These are phyloP conservation scores for Danielia reshetovae DNA, from an alignment of 805 yeast species.

Conservation along the genomic window DNA sequence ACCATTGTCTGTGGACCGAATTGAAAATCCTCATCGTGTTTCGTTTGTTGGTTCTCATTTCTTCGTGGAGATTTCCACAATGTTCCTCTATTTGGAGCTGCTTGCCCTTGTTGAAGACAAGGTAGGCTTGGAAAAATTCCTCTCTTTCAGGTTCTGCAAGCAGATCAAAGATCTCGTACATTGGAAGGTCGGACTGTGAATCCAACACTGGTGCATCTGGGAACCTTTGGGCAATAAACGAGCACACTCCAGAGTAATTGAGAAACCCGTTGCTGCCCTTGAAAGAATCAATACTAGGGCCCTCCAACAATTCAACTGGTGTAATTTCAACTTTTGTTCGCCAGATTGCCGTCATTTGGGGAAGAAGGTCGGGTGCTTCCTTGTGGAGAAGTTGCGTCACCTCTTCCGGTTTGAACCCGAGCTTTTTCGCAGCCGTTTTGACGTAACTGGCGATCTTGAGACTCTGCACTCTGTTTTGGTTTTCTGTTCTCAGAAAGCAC, in stretches of 20 bases:
- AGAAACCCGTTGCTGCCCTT: slow-evolving; percentile 16
- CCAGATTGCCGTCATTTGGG: not conserved
- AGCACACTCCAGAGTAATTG: slow-evolving; percentile 19
- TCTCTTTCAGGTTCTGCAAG: slow-evolving; percentile 9
- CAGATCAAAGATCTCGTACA: slow-evolving; percentile 21
- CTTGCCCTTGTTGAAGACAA: slow-evolving; percentile 19
- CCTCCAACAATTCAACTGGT: not conserved
- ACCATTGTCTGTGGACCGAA: slow-evolving; percentile 8
- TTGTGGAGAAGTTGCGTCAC: not conserved
- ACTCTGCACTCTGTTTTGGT: not conserved
- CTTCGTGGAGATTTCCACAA: slow-evolving; percentile 9
- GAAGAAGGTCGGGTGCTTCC: not conserved
- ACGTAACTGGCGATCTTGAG: not conserved
- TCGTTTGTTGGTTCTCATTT: not conserved
- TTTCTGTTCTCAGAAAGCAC: not conserved
- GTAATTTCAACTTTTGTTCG: not conserved
- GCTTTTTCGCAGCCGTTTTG: not conserved
- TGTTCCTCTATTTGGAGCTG: slow-evolving; percentile 28
- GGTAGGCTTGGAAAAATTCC: slow-evolving; percentile 23
- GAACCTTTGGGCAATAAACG: slow-evolving; percentile 18
- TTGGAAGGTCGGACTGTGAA: slow-evolving; percentile 1
- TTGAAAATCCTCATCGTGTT: slow-evolving; percentile 3
- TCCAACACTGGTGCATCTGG: slow-evolving; percentile 12
- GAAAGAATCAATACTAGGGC: not conserved
- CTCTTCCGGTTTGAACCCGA: not conserved